Evolutionary conservation across 257 asterid genomes (phyloP), one percentile per base, ranked within the genome.

Genomic region (Avicennia marina): DNA sequence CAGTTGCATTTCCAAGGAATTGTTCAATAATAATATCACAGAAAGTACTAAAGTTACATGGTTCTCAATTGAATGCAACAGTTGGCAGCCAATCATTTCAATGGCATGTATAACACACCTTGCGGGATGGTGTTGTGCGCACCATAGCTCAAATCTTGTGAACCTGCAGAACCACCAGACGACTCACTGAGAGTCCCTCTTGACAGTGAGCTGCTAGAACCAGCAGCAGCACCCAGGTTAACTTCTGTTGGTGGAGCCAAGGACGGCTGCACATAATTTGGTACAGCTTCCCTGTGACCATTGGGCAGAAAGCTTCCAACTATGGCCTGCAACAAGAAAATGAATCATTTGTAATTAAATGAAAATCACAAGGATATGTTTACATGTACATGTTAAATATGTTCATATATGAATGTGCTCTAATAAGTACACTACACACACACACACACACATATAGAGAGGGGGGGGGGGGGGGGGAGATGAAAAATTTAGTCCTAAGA

Each of bases 131-230:
- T 60, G 65, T 70, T 58, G 39, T 42, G 68, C 25, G 48, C 55
- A 16, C 75, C 77, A 0, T 75, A 22, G 62, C 72, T 71, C 58
- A 62, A 62, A 59, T 72, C 66, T 36, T 68, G 49, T 0, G 85
- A 79, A 40, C 85, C 75, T 8, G 77, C 79, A 8, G 65, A 45
- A 13, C 84, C 84, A 15, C 79, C 82, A 1, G 80, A 72, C 11
- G 82, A 75, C 57, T 64, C 82, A 11, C 80, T 70, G 1, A 62
- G 68, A 45, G 78, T 70, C 38, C 80, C 82, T 1, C 74, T 70
- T 38, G 82, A 79, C 22, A 74, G 78, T 7, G 80, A 74, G 70
- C 80, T 79, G 70, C 74, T 73, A 32, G 72, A 63, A 25, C 78
- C 80, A 17, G 49, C 71, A 40, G 34, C 70, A 53, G 69, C 82